Evolutionary conservation across 441 rosid species (phyloP).

Genomic region (Cnidoscolus chayamansa): DNA sequence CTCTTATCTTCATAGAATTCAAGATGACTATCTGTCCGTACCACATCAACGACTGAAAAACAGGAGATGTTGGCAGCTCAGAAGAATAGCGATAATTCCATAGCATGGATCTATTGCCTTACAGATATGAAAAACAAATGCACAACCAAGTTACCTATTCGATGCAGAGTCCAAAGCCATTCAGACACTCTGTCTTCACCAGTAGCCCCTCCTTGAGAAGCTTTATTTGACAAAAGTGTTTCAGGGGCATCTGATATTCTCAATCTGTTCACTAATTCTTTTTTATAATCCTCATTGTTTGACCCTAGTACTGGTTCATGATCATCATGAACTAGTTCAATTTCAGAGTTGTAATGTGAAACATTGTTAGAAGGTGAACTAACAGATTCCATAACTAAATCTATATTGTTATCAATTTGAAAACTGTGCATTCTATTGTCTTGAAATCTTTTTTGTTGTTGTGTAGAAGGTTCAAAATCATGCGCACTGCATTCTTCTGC

Average conservation of each 20-base stretch:
- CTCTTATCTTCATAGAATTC: constrained; percentile 81
- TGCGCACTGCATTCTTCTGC: constrained; percentile 33
- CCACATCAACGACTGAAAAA: constrained; percentile 90
- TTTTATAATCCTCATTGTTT: constrained; percentile 27
- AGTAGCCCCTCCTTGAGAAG: constrained; percentile 40
- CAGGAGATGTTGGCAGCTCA: constrained; percentile 23
- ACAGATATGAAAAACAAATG: constrained; percentile 11
- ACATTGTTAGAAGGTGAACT: constrained; percentile 39
- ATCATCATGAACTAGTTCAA: constrained; percentile 46
- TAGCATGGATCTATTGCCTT: background rate
- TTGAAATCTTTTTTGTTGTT: constrained; percentile 32
- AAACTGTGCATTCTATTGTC: constrained; percentile 66
- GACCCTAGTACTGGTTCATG: constrained; percentile 40
- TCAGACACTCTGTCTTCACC: constrained; percentile 69
- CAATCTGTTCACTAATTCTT: constrained; percentile 48
- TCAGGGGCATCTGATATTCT: constrained; percentile 66
- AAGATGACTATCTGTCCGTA: constrained; percentile 92
- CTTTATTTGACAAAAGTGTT: constrained; percentile 43
- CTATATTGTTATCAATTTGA: constrained; percentile 66
- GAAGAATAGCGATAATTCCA: constrained; percentile 12
- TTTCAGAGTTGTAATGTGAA: constrained; percentile 46
- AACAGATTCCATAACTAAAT: constrained; percentile 62
- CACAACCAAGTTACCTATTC: constrained; percentile 50
- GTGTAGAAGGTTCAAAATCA: constrained; percentile 37
- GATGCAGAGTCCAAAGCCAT: constrained; percentile 95